Base-by-base conservation (phyloP, 2,329 filamentous ascomycete species). In the Nemania bipapillata region DNA sequence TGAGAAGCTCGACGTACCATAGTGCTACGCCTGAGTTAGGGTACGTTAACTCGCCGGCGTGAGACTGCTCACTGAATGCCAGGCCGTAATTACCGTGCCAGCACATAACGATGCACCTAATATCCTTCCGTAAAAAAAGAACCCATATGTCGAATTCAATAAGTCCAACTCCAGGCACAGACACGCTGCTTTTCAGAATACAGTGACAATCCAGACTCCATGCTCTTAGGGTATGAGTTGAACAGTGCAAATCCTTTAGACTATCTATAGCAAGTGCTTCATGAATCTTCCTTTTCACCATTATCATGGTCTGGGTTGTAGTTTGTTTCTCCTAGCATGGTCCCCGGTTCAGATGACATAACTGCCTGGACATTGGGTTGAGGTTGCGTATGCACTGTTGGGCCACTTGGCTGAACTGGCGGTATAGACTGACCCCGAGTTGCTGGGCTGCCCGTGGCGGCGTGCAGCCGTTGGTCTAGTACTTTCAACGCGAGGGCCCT, bases 401-500 rank as follows among this genome's bases (percentile, higher is more conserved):
- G 86, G 9, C 86, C 87, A 1, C 82, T 83, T 1, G 84, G 80
- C 24, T 81, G 80, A n/a, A 81, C 79, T 3, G 84, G 85, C 52
- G 80, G 78, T 65, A 76, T 78, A 12, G 79, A 77, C 5, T 76
- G 73, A 65, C 78, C 73, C 66, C 81, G 80, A 49, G 84, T 77
- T 30, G 83, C 79, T 54, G 86, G 81, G 67, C 80, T 86, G 37
- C 84, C 85, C 17, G 92, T 91, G 3, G 94, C 93, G n/a, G 93
- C 92, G 79, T 96, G 92, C 60, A 99, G 84, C 72, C 96, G 87
- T 82, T 98, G 94, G 80, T 99, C 96, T 63, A 99, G 83, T 3
- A 94, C 95, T 78, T 95, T 95, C 64, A 99, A 85, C 0, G 96
- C 96, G 72, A 99, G 83, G 0, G 94, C 94, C 73, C 96, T 88